Base-by-base conservation (phyloP, 2,329 filamentous ascomycete species). In the Thielaviopsis musarum region DNA sequence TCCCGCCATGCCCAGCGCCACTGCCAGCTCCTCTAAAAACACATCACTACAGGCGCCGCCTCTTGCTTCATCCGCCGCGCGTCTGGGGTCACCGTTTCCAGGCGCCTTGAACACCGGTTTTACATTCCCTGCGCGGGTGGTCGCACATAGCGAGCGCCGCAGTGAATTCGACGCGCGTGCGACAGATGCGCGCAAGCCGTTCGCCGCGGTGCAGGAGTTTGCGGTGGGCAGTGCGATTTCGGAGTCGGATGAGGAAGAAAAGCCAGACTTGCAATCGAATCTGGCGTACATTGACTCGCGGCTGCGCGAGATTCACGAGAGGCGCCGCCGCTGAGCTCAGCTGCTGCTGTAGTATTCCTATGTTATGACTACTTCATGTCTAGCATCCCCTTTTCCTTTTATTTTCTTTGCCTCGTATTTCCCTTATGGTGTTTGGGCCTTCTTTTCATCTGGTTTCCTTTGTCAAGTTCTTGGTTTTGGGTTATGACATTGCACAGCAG, bases 61-160 rank as follows among this genome's bases (percentile, higher is more conserved):
- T 13, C 56, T 69, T 28, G 64, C 69, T 62, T 38, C 48, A 4
- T n/a, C 22, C 24, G 75, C 74, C 49, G 71, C 74, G 15, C 75
- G 80, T 6, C 73, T 84, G 3, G 79, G 81, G 30, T 84, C 81
- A 5, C 81, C 81, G 0, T 84, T 84, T 63, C 70, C 74, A 7
- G 57, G 57, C 10, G 73, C 72, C 38, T 67, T 72, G 10, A 72
- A 68, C 59, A 72, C 76, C 13, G 81, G 77, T 67, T 75, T 80
- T 65, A 83, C 81, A 53, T 81, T 83, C 63, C 81, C 82, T n/a
- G 79, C 78, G 61, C 75, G 81, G 49, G 67, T 77, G 30, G 75
- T 74, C 34, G 75, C 76, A 63, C 72, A 74, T 2, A 69, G 71
- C 13, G 24, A 49, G n/a, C 38, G 53, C 53, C 38, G 15, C 38